Conservation (phyloP, 2,329 filamentous ascomycete genomes). For the Diaporthe sp. region DNA sequence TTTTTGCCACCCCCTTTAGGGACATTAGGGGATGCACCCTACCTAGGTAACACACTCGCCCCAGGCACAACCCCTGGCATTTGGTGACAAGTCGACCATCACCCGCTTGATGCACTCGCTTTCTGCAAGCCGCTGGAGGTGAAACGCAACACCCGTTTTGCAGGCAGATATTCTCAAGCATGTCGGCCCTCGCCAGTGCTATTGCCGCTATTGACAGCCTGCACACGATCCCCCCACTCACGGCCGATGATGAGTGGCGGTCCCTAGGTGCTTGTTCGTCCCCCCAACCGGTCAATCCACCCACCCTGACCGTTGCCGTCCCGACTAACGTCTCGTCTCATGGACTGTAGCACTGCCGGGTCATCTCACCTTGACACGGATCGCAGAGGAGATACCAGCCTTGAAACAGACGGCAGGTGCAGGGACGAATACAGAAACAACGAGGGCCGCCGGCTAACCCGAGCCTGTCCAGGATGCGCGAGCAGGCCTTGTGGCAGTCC, state of each 20-base stretch:
- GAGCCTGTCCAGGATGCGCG: conserved; percentile 10
- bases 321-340: conserved; percentile 27
- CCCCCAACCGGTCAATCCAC: not conserved
- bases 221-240: not conserved
- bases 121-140: not conserved
- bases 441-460: conserved; percentile 1
- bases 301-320: conserved; percentile 2
- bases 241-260: conserved; percentile 28
- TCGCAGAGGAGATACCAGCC: conserved; percentile 12
- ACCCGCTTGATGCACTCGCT: not conserved
- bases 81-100: not conserved
- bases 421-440: not conserved
- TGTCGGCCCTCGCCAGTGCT: conserved; percentile 22
- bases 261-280: conserved; percentile 35
- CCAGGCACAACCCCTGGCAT: not conserved
- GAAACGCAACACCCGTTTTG: not conserved
- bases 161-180: not conserved
- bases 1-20: not conserved
- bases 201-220: conserved; percentile 17
- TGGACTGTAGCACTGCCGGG: conserved; percentile 27
- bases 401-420: conserved; percentile 25
- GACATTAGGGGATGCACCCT: not conserved
- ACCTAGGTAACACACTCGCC: not conserved
- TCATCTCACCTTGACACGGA: conserved; percentile 19
- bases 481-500: conserved; percentile 30